phyloP scores from a whole-genome alignment of 2,329 filamentous ascomycete genomes.

The Diplodia seriata region DNA sequence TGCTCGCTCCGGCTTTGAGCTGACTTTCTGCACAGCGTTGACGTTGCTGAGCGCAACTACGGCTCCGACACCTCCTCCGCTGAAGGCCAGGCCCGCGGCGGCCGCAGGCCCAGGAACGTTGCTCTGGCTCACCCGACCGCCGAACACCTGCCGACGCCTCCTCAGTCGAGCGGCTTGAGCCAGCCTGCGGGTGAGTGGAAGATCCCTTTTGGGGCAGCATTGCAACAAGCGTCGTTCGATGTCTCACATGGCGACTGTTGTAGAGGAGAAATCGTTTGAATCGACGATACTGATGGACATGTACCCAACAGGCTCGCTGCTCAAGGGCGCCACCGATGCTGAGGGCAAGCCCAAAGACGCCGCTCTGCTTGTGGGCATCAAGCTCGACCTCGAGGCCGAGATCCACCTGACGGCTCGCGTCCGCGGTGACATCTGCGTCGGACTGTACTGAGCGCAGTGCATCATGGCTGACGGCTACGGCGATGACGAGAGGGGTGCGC shows the following conservation, averaged over 20 bases:
- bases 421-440: conserved; percentile 67
- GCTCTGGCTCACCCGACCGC: conserved; percentile 20
- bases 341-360: conserved; percentile 65
- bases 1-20: neutral
- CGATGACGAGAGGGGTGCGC: neutral
- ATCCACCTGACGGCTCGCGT: conserved; percentile 67
- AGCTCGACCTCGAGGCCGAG: conserved; percentile 68
- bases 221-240: neutral
- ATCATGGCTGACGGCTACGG: neutral
- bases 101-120: conserved; percentile 28
- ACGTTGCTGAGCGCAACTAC: conserved; percentile 25
- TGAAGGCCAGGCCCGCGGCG: conserved; percentile 30
- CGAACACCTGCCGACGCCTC: conserved; percentile 20
- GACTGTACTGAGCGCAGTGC: conserved; percentile 57
- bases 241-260: conserved; percentile 12
- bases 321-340: conserved; percentile 64
- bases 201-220: neutral
- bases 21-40: conserved; percentile 5
- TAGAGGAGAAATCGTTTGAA: conserved; percentile 14
- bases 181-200: conserved; percentile 29
- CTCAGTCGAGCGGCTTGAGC: conserved; percentile 24
- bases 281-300: conserved; percentile 27
- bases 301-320: conserved; percentile 55
- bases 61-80: conserved; percentile 18
- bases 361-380: conserved; percentile 67